Conservation (phyloP, 2,329 filamentous ascomycete species). For the Alternaria arborescens region DNA sequence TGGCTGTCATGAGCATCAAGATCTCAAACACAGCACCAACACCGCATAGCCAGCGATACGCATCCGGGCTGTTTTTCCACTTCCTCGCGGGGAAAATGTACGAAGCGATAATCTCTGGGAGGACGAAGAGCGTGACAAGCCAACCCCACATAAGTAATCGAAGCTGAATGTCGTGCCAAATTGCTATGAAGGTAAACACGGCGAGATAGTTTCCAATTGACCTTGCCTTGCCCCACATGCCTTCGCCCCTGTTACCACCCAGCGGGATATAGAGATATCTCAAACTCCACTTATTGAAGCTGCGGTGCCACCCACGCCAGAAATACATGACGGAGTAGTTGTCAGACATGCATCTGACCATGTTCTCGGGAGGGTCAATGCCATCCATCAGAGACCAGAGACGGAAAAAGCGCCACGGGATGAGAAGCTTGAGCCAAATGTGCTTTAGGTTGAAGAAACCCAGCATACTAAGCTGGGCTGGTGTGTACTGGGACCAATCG, state of each 20-base stretch:
- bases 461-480: conserved; percentile 86
- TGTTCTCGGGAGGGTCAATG: conserved; percentile 96
- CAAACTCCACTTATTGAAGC: conserved; percentile 92
- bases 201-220: conserved; percentile 78
- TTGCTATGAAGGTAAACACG: conserved; percentile 94
- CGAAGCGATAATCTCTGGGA: conserved; percentile 81
- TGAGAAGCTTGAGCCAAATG: conserved; percentile 96
- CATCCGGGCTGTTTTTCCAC: conserved; percentile 74
- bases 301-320: conserved; percentile 96
- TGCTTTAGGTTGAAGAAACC: conserved; percentile 96
- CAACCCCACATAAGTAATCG: conserved; percentile 94
- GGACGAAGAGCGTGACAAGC: conserved; percentile 91
- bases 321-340: conserved; percentile 92
- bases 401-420: conserved; percentile 98
- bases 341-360: conserved; percentile 94
- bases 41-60: conserved; percentile 82
- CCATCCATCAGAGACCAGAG: conserved; percentile 93
- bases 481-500: conserved; percentile 82
- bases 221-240: conserved; percentile 57
- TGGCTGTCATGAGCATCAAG: conserved; percentile 94
- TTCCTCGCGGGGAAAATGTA: conserved; percentile 76
- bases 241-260: conserved; percentile 67
- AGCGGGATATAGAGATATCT: conserved; percentile 94
- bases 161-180: conserved; percentile 98
- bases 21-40: conserved; percentile 83